Conservation (phyloP, 441 rosid genomes). For the Adansonia gregorii region DNA sequence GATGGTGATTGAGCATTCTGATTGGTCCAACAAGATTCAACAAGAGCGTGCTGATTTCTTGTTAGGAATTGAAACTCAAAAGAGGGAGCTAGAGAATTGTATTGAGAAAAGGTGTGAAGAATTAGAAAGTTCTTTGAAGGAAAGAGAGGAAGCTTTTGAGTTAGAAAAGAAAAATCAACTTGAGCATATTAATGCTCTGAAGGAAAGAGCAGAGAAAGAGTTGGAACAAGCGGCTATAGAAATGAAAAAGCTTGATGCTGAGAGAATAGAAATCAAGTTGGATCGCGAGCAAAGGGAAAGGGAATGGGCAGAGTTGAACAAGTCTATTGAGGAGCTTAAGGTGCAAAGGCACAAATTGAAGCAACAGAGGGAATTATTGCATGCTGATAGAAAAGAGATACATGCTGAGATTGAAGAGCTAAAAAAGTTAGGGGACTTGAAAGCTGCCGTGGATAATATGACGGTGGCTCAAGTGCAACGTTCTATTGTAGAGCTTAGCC, state of each 20-base stretch:
- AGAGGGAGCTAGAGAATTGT: constrained; percentile 77
- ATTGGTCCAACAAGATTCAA: constrained; percentile 84
- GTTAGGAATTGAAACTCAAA: constrained; percentile 80
- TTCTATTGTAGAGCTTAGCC: constrained; percentile 63
- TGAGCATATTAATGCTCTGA: constrained; percentile 58
- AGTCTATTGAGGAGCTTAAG: constrained; percentile 78
- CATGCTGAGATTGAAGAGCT: constrained; percentile 66
- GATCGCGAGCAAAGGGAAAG: constrained; percentile 79
- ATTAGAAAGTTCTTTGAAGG: constrained; percentile 60
- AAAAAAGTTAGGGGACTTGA: constrained; percentile 77
- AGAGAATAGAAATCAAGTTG: constrained; percentile 70
- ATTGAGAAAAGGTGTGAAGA: constrained; percentile 79
- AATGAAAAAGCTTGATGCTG: constrained; percentile 75
- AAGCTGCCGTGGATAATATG: constrained; percentile 69
- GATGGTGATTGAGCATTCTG: constrained; percentile 76
- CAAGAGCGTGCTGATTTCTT: constrained; percentile 80
- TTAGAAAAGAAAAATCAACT: constrained; percentile 76
- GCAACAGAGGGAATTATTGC: constrained; percentile 78
- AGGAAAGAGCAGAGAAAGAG: constrained; percentile 68
- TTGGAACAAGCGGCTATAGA: constrained; percentile 70
- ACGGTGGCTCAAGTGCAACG: constrained; percentile 69
- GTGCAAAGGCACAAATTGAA: constrained; percentile 76
- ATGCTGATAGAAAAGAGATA: constrained; percentile 77
- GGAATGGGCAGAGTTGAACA: constrained; percentile 80
- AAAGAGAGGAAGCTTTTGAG: constrained; percentile 79